These are phyloP conservation scores for Magnolia changhungtana DNA, from an alignment of 164 flowering plant species.

Conservation along the genomic window DNA sequence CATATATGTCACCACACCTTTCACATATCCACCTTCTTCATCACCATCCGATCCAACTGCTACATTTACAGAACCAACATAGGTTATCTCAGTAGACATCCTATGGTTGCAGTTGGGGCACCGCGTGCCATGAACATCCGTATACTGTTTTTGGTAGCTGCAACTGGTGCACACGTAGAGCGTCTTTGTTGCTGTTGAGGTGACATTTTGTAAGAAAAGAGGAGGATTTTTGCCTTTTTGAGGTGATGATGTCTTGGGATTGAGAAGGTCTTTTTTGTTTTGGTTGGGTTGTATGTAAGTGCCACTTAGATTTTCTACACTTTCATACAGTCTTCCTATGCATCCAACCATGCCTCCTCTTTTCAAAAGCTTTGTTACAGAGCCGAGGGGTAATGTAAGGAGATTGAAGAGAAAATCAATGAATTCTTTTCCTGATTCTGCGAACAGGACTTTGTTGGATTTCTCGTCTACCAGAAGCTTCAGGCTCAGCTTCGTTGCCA, in stretches of 20 bases:
- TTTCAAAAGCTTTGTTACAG: background rate
- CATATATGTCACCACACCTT: constrained; percentile 39
- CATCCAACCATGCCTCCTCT: background rate
- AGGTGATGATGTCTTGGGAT: background rate
- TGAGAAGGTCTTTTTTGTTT: background rate
- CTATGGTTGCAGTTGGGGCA: background rate
- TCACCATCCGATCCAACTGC: background rate
- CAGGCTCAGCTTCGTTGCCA: background rate
- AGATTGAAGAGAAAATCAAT: constrained; percentile 68
- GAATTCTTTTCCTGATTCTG: constrained; percentile 62
- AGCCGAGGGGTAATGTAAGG: constrained; percentile 1
- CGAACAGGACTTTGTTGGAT: constrained; percentile 23
- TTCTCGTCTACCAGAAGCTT: constrained; percentile 15
- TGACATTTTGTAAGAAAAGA: background rate
- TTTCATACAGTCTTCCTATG: background rate
- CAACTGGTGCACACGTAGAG: background rate
- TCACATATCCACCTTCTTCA: constrained; percentile 32
- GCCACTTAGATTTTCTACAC: background rate
- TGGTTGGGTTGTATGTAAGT: background rate
- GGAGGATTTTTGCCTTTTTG: background rate
- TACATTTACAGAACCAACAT: background rate
- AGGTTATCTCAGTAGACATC: background rate
- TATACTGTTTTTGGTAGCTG: background rate
- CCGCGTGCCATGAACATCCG: background rate
- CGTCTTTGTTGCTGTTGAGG: background rate